A percentile compares a stretch with the other conserved stretches of the same genome.
phyloP scores from a whole-genome alignment of 148 eudicot species.

The Heliosperma pusillum region DNA sequence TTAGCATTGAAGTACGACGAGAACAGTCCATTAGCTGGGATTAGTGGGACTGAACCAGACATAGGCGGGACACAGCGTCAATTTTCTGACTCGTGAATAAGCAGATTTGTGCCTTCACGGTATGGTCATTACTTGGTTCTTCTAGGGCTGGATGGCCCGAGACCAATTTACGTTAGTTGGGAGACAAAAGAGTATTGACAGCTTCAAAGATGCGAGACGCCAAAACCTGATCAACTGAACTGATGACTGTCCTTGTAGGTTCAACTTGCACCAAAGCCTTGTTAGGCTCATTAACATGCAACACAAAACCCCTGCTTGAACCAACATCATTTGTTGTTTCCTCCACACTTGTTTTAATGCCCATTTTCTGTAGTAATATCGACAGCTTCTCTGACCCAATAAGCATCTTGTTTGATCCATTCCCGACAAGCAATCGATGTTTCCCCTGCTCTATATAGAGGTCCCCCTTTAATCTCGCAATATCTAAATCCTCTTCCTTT shows the following conservation, averaged over 20 bases:
- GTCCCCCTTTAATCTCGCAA: constrained; percentile 65
- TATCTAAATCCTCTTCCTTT: constrained; percentile 30
- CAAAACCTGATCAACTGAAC: constrained; percentile 49
- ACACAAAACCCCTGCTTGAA: constrained; percentile 23
- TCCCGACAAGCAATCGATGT: constrained; percentile 32
- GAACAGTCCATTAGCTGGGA: too few species aligned
- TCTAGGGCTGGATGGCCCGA: not conserved
- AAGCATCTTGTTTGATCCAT: constrained; percentile 31
- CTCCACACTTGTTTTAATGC: constrained; percentile 43
- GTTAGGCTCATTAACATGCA: constrained; percentile 45
- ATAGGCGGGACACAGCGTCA: too few species aligned
- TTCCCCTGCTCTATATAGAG: constrained; percentile 53
- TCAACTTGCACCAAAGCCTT: constrained; percentile 48
- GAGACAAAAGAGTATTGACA: constrained; percentile 34
- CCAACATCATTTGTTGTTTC: constrained; percentile 25
- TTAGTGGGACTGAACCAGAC: too few species aligned
- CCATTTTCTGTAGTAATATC: constrained; percentile 46
- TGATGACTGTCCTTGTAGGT: constrained; percentile 37
- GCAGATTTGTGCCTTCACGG: too few species aligned
- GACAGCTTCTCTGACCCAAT: constrained; percentile 38
- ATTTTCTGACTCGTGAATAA: too few species aligned
- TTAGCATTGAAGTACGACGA: too few species aligned
- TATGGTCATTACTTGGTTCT: not conserved
- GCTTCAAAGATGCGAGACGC: constrained; percentile 49
- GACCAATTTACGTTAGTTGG: constrained; percentile 23